Base-by-base conservation (phyloP, 2,329 filamentous ascomycete genomes). In the Aspergillus amoenus region DNA sequence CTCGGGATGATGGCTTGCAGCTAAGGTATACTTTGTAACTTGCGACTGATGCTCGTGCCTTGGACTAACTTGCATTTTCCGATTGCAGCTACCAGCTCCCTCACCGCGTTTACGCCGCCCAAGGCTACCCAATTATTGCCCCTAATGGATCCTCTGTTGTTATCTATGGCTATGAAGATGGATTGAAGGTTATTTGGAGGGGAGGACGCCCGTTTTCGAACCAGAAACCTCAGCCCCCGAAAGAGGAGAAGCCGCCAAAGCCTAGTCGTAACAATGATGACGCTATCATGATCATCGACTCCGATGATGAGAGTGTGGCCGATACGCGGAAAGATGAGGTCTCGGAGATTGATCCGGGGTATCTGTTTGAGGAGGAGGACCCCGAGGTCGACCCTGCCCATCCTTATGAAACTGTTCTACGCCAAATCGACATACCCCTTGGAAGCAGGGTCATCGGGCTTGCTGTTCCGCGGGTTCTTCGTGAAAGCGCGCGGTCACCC, bases 61-160 rank as follows among this genome's bases (percentile, higher is more conserved):
- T 17, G 18, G 40, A 47, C 58, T 66, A 32, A 66, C 55, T 30
- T 27, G 18, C 13, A 40, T n/a, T 42, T 43, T 34, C 27, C 18
- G 21, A 45, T 42, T 55, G 52, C 64, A 87, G 85, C 71, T 87
- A 87, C 67, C 78, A 85, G 64, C 78, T 87, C 34, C 79, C 82
- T 13, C 81, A 84, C 67, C 82, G 84, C 64, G 76, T 84, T 57
- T 79, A 83, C 71, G 74, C 76, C 55, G 79, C 84, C 12, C 78
- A 80, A 67, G 75, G 82, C 61, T 88, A 88, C 66, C 85, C 85
- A 5, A 69, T 82, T 39, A 76, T 78, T 60, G 77, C 84, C 18
- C 80, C 83, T 21, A 87, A 87, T 70, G 84, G 84, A 67, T 87
- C 85, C 3, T 83, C 81, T 3, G 76, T 88, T 57, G 76, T 87